Conservation (phyloP, 2,329 filamentous ascomycete genomes). For the Epichloe sibirici region DNA sequence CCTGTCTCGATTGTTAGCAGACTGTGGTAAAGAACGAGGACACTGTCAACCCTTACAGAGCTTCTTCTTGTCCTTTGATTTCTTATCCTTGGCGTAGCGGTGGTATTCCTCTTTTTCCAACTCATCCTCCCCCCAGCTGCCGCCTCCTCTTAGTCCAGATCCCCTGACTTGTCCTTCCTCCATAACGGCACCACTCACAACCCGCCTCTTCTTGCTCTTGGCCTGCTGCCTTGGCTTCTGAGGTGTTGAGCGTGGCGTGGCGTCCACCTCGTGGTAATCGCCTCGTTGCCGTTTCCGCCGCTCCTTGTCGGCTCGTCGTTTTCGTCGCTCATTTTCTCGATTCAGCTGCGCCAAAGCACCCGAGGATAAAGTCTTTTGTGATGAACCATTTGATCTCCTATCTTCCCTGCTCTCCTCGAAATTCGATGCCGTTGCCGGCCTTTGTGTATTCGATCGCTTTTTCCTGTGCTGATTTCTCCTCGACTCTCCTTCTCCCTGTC, state of each 20-base stretch:
- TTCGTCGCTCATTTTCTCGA: slow-evolving; percentile 40
- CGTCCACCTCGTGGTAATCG: slow-evolving; percentile 4
- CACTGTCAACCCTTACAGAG: slow-evolving; percentile 37
- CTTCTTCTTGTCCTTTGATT: slow-evolving; percentile 45
- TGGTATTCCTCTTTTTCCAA: slow-evolving; percentile 37
- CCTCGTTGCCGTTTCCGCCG: slow-evolving; percentile 13
- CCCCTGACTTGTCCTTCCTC: slow-evolving; percentile 47
- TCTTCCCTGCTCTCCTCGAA: slow-evolving; percentile 22
- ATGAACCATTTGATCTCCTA: slow-evolving; percentile 10
- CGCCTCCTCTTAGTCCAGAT: slow-evolving; percentile 31
- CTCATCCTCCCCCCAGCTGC: slow-evolving; percentile 27
- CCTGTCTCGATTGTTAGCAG: slow-evolving; percentile 24
- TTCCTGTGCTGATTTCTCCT: slow-evolving; percentile 24
- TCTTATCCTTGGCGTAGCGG: slow-evolving; percentile 29
- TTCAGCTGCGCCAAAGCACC: slow-evolving; percentile 56
- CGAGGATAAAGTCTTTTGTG: slow-evolving; percentile 24
- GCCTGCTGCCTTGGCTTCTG: slow-evolving; percentile 20
- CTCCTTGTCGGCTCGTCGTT: slow-evolving; percentile 29
- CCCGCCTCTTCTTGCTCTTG: slow-evolving; percentile 39
- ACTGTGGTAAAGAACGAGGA: no score
- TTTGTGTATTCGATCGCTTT: slow-evolving; percentile 20
- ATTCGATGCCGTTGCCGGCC: slow-evolving; percentile 16
- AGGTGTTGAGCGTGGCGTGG: slow-evolving; percentile 1
- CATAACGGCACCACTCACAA: slow-evolving; percentile 58
- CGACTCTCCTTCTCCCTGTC: slow-evolving; percentile 16